These are phyloP conservation scores for Ogataea nonfermentans DNA, from an alignment of 805 yeast species.

Conservation along the genomic window DNA sequence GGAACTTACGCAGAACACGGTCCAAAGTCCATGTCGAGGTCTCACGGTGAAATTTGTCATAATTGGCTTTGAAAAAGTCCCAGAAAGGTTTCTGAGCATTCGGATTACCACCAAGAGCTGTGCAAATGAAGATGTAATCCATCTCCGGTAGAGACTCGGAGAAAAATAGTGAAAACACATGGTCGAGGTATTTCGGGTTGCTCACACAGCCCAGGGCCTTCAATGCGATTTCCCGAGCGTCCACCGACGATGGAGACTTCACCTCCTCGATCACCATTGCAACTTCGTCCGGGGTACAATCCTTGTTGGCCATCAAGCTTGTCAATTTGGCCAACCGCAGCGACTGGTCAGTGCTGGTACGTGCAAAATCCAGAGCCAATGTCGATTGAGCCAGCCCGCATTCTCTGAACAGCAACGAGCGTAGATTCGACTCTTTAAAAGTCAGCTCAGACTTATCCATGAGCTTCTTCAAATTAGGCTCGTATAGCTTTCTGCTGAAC, in stretches of 20 bases:
- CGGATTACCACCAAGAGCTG: constrained; percentile 46
- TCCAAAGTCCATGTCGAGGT: constrained; percentile 39
- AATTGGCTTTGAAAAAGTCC: constrained; percentile 49
- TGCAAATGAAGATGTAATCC: constrained; percentile 56
- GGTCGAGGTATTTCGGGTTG: constrained; percentile 36
- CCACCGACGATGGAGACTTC: constrained; percentile 50
- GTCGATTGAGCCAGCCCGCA: constrained; percentile 43
- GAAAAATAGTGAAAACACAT: constrained; percentile 40
- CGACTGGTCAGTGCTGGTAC: constrained; percentile 35
- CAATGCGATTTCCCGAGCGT: constrained; percentile 57
- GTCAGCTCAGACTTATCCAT: constrained; percentile 16
- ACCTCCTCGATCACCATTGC: constrained; percentile 46
- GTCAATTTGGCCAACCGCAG: constrained; percentile 43
- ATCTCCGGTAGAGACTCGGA: constrained; percentile 50
- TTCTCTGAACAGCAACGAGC: constrained; percentile 39
- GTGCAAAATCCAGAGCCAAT: constrained; percentile 20
- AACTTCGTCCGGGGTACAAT: constrained; percentile 36
- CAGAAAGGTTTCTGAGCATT: constrained; percentile 44
- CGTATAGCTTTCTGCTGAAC: constrained; percentile 37
- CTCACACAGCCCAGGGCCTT: constrained; percentile 50
- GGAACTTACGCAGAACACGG: constrained; percentile 34
- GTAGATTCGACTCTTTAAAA: constrained; percentile 32
- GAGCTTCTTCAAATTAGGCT: constrained; percentile 30
- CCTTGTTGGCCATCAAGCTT: constrained; percentile 41
- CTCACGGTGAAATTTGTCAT: constrained; percentile 41